A percentile compares a stretch with the other conserved stretches of the same genome.
Conservation (phyloP, 2,329 filamentous ascomycete species). For the Ophiognomonia clavigignenti-juglandacearum region DNA sequence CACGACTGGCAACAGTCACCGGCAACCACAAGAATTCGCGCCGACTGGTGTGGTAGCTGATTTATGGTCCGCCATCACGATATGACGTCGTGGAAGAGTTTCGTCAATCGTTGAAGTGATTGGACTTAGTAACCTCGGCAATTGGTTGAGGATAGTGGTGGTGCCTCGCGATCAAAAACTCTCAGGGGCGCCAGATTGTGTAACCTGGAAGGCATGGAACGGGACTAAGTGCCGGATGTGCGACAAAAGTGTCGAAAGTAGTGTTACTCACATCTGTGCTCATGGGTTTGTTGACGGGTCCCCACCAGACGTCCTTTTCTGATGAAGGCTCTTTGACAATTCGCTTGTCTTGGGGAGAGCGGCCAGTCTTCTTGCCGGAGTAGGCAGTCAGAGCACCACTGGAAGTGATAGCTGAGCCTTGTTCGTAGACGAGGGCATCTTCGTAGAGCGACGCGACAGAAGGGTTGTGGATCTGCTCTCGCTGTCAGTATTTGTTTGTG, state of each 20-base stretch:
- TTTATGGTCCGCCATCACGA: too few species aligned
- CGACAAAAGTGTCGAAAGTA: not conserved
- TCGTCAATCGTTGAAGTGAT: not conserved
- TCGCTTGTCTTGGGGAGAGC: constrained; percentile 94
- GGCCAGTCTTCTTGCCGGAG: constrained; percentile 96
- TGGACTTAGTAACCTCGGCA: not conserved
- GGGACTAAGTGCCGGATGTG: not conserved
- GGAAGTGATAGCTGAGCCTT: constrained; percentile 93
- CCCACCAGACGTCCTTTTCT: constrained; percentile 96
- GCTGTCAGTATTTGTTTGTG: constrained; percentile 18
- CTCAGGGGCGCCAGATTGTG: too few species aligned
- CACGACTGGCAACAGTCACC: not conserved
- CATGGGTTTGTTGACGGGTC: constrained; percentile 99
- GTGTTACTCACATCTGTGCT: constrained; percentile 86
- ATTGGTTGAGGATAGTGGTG: not conserved
- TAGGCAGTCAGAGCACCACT: constrained; percentile 94
- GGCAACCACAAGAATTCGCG: too few species aligned
- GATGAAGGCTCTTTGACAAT: constrained; percentile 89
- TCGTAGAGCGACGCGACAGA: constrained; percentile 95
- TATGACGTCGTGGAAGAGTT: not conserved
- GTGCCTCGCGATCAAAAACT: too few species aligned
- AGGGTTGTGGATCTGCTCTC: constrained; percentile 70
- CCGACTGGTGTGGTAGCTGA: too few species aligned
- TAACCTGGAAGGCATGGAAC: too few species aligned
- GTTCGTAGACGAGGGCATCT: constrained; percentile 95